These are phyloP conservation scores for Aureobasidium subglaciale DNA, from an alignment of 2,329 filamentous ascomycete species.

Conservation along the genomic window DNA sequence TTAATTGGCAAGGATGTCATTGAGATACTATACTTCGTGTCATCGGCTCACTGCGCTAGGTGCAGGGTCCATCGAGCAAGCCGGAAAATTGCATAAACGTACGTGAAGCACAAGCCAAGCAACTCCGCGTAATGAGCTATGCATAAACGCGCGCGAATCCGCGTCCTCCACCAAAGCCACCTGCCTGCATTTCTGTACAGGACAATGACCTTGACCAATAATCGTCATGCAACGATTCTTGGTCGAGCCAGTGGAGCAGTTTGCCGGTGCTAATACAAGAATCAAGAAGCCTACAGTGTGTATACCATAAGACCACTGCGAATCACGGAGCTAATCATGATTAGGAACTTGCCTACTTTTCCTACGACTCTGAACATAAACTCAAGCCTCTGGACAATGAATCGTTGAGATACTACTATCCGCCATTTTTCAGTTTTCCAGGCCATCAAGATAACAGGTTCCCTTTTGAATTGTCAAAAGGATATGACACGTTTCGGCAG, in stretches of 20 bases:
- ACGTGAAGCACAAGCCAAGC: too few species aligned
- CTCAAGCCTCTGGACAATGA: slow-evolving; percentile 65
- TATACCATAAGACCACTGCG: too few species aligned
- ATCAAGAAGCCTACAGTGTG: slow-evolving; percentile 14
- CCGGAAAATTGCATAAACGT: too few species aligned
- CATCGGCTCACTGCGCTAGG: too few species aligned
- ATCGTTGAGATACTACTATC: slow-evolving; percentile 83
- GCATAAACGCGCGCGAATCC: not conserved
- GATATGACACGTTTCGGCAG: slow-evolving; percentile 76
- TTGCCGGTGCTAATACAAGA: slow-evolving; percentile 5
- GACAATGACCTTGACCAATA: not conserved
- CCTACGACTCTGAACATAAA: slow-evolving; percentile 76
- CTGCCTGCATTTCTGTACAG: not conserved
- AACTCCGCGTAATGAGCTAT: too few species aligned
- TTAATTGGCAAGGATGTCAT: too few species aligned
- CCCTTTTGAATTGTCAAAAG: slow-evolving; percentile 66
- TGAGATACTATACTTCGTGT: too few species aligned
- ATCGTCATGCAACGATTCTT: slow-evolving; percentile 4
- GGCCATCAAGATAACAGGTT: slow-evolving; percentile 30
- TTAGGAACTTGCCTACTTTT: slow-evolving; percentile 80
- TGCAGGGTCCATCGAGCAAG: too few species aligned
- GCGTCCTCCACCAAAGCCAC: not conserved
- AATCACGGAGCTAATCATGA: not conserved
- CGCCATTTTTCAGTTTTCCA: slow-evolving; percentile 39
- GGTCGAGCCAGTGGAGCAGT: not conserved